A percentile compares a stretch with the other conserved stretches of the same genome.
phyloP scores from a whole-genome alignment of 768 basidiomycete species.

The Calocera cornea region DNA sequence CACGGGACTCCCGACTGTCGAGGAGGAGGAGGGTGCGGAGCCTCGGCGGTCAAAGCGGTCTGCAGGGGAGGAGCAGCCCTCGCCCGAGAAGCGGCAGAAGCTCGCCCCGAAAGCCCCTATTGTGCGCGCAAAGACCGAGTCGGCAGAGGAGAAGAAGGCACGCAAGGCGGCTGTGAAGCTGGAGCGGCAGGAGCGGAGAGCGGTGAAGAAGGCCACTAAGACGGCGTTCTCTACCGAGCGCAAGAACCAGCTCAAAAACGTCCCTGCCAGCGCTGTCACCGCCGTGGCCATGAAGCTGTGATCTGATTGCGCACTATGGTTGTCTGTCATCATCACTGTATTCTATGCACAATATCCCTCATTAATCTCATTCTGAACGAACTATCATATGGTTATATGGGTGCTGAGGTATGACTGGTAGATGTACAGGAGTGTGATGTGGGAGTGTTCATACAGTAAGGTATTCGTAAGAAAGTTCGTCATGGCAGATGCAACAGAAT shows the following conservation, averaged over 20 bases:
- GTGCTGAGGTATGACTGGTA: neutral
- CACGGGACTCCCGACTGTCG: slow-evolving; percentile 58
- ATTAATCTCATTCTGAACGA: neutral
- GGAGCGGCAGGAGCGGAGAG: slow-evolving; percentile 27
- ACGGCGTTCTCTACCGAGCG: slow-evolving; percentile 29
- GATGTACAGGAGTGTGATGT: neutral
- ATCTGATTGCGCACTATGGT: neutral
- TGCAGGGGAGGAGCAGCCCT: neutral
- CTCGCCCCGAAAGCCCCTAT: slow-evolving; percentile 25
- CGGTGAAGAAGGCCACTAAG: slow-evolving; percentile 32
- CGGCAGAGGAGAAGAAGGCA: slow-evolving; percentile 32
- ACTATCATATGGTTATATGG: neutral
- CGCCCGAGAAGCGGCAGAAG: slow-evolving; percentile 4
- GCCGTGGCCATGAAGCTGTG: neutral
- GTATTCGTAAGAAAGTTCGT: neutral
- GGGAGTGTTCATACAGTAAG: neutral
- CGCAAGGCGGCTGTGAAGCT: slow-evolving; percentile 33
- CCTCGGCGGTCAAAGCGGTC: slow-evolving; percentile 9
- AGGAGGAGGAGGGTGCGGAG: slow-evolving; percentile 20
- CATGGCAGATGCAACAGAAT: neutral
- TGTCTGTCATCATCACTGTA: neutral
- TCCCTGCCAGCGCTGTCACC: neutral
- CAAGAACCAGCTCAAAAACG: slow-evolving; percentile 23
- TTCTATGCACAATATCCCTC: neutral
- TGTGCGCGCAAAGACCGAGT: slow-evolving; percentile 60